Evolutionary conservation across 2,329 filamentous ascomycete genomes (phyloP), one percentile per base, ranked within the genome.

Genomic region (Pezicula carpinea): DNA sequence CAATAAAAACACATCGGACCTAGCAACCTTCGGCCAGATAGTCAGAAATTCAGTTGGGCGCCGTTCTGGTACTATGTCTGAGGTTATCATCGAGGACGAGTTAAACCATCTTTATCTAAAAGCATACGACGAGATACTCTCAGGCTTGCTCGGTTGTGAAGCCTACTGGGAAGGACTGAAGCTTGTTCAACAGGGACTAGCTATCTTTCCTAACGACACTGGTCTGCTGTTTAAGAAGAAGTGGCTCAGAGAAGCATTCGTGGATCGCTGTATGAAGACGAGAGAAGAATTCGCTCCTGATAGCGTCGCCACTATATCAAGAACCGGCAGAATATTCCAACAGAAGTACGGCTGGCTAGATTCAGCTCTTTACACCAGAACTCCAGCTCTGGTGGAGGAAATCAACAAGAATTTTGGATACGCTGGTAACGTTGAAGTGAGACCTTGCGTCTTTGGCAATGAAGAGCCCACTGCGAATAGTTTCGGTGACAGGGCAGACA

Each of bases 311-410:
- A 18, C 53, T 2, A 18, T 36, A 5, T 46, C 41, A 4, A 33
- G 54, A 8, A 45, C 13, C 2, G 58, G 58, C 1, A 48, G 51
- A 31, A 58, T 62, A 1, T 54, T 48, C 17, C 51, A 55, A 36
- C 57, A 53, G 18, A 51, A 40, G n/a, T 63, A 63, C 23, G 59
- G 59, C 5, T 62, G 58, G 59, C 33, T 61, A 40, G 52, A 57
- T 10, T n/a, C 48, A 6, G 40, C 31, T 1, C 44, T 62, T 1
- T 57, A 52, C 15, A 26, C 39, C 1, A 44, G 60, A 17, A 56
- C 53, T 1, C 50, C 50, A 11, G 31, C 19, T 3, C 33, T 57
- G 7, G n/a, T 63, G 2, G 15, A 45, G 33, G 10, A 52, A 5
- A 42, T 60, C 15, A 62, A 62, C 39, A 39, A 43, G 3, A 29